Percentiles rank a stretch among this genome's conserved stretches.
Conservation (phyloP, 106 monocot genomes). For the Cymbidium sinense region DNA sequence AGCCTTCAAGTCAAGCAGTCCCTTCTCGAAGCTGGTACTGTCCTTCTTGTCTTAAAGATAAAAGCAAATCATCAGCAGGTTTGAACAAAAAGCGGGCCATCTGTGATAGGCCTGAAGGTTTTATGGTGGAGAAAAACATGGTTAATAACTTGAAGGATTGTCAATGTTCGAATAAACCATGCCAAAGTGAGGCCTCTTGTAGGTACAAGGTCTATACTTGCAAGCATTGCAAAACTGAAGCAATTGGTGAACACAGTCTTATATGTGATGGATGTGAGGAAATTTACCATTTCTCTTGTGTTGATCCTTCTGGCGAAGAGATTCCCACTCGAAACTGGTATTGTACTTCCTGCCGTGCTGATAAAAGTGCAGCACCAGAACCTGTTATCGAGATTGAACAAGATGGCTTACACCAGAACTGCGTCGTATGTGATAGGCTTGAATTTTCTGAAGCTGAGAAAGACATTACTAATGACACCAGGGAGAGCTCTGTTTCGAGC, state of each 20-base stretch:
- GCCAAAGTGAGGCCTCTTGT: conserved; percentile 25
- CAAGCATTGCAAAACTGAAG: conserved; percentile 49
- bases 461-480: conserved; percentile 15
- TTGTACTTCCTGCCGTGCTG: conserved; percentile 32
- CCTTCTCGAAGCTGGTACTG: conserved; percentile 51
- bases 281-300: conserved; percentile 63
- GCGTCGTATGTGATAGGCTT: conserved; percentile 60
- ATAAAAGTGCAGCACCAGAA: conserved; percentile 14
- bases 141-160: neutral
- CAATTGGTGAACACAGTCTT: conserved; percentile 37
- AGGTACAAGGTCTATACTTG: conserved; percentile 37
- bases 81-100: conserved; percentile 34
- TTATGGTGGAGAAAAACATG: neutral
- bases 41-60: conserved; percentile 23
- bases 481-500: conserved; percentile 37
- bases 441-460: conserved; percentile 25
- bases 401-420: conserved; percentile 44
- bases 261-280: conserved; percentile 83
- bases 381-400: conserved; percentile 5
- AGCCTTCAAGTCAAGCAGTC: conserved; percentile 24
- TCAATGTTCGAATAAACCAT: neutral
- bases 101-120: neutral
- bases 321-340: conserved; percentile 52
- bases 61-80: conserved; percentile 16
- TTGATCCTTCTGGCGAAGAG: conserved; percentile 27